phyloP scores from a whole-genome alignment of 2,329 filamentous ascomycete genomes.

The Phaeosphaeria sp. region DNA sequence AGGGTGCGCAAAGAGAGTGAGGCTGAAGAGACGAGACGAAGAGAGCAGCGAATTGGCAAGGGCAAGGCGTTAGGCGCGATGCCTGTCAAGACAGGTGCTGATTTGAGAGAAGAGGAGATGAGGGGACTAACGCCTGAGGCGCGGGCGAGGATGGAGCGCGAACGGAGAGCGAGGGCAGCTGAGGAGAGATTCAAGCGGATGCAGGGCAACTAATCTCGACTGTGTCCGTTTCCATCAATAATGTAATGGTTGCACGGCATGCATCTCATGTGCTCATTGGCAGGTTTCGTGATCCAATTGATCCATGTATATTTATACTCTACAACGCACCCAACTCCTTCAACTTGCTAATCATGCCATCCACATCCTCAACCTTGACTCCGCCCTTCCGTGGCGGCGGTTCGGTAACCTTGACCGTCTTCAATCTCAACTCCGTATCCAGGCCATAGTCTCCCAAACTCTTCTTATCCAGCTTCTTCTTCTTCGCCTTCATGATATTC shows the following conservation, averaged over 20 bases:
- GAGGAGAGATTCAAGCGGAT: constrained; percentile 79
- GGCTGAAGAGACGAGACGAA: constrained; percentile 57
- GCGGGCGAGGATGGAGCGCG: constrained; percentile 81
- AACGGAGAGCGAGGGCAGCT: constrained; percentile 87
- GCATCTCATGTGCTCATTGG: not conserved
- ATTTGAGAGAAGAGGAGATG: constrained; percentile 82
- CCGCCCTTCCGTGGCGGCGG: constrained; percentile 87
- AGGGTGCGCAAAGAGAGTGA: constrained; percentile 67
- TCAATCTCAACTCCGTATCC: constrained; percentile 76
- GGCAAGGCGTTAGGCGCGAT: constrained; percentile 61
- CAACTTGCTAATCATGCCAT: constrained; percentile 89
- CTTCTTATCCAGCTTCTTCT: constrained; percentile 97
- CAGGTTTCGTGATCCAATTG: not conserved
- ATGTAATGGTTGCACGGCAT: not conserved
- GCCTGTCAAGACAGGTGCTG: constrained; percentile 75
- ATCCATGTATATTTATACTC: not conserved
- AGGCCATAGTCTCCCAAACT: constrained; percentile 78
- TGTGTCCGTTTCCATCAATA: not conserved
- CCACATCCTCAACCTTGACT: constrained; percentile 96
- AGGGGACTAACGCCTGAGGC: constrained; percentile 89
- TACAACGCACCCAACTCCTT: constrained; percentile 94
- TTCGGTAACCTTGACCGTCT: constrained; percentile 90
- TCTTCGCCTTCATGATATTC: constrained; percentile 99
- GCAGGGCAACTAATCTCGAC: constrained; percentile 20
- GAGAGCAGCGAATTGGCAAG: constrained; percentile 57